A percentile compares a stretch with the other conserved stretches of the same genome.
These are phyloP conservation scores for Coprinellus micaceus DNA, from an alignment of 768 basidiomycete species.

Conservation along the genomic window DNA sequence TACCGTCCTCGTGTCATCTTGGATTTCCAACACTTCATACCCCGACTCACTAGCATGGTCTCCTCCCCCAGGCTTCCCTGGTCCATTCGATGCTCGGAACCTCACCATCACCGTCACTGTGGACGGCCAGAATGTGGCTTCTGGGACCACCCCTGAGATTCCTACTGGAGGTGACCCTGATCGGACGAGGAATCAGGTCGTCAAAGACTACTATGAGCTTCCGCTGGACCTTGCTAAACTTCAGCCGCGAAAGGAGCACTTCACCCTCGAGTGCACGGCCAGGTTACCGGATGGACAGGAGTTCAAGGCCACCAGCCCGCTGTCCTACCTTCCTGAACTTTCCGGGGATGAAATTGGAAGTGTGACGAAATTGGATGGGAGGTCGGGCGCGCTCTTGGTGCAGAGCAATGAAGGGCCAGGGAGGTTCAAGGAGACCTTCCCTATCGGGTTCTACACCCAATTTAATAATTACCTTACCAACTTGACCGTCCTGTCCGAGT, in stretches of 20 bases:
- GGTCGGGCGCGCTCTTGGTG: conserved; percentile 55
- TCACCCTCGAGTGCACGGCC: conserved; percentile 36
- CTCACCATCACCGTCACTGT: conserved; percentile 44
- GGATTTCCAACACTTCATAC: conserved; percentile 46
- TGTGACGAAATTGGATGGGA: conserved; percentile 62
- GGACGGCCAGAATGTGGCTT: conserved; percentile 40
- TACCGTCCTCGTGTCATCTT: conserved; percentile 50
- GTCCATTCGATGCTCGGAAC: not conserved
- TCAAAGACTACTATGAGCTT: conserved; percentile 34
- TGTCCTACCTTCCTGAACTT: conserved; percentile 50
- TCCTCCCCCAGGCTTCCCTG: conserved; percentile 19
- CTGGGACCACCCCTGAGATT: conserved; percentile 48
- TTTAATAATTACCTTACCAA: conserved; percentile 51
- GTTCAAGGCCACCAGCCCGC: conserved; percentile 39
- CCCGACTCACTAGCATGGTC: conserved; percentile 42
- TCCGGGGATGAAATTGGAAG: conserved; percentile 41
- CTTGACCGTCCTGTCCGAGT: conserved; percentile 47
- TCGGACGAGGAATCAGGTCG: not conserved
- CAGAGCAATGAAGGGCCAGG: conserved; percentile 49
- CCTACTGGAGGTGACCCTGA: conserved; percentile 24
- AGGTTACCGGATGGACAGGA: conserved; percentile 33
- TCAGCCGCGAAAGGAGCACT: conserved; percentile 38
- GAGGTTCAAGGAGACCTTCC: conserved; percentile 54
- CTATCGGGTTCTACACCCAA: conserved; percentile 71
- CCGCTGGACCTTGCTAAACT: conserved; percentile 47